These are phyloP conservation scores for Coemansia aciculifera DNA, from an alignment of 192 early-diverging fungal genomes.

Conservation along the genomic window DNA sequence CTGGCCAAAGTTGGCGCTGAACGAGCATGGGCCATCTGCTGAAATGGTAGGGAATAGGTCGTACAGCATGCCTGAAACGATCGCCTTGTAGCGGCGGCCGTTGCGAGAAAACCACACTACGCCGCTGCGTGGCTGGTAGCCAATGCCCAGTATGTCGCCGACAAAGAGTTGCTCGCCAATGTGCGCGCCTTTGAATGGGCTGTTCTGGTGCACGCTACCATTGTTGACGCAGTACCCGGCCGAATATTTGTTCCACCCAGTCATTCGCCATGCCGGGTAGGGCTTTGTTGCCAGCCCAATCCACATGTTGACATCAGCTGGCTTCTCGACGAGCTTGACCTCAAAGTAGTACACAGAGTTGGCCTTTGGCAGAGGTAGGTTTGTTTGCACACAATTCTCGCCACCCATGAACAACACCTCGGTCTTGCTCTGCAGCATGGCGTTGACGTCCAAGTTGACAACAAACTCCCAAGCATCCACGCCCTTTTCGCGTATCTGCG, in stretches of 20 bases:
- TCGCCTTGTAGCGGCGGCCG: constrained; percentile 68
- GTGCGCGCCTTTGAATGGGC: constrained; percentile 62
- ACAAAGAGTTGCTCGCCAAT: constrained; percentile 68
- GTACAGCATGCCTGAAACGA: constrained; percentile 68
- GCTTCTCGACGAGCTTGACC: constrained; percentile 76
- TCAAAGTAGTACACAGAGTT: constrained; percentile 86
- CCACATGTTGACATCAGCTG: constrained; percentile 63
- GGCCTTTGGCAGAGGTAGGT: constrained; percentile 74
- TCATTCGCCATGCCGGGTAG: constrained; percentile 69
- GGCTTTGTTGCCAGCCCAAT: constrained; percentile 76
- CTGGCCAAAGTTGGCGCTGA: constrained; percentile 75
- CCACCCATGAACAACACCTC: constrained; percentile 74
- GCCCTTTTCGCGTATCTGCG: constrained; percentile 77
- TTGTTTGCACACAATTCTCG: constrained; percentile 75
- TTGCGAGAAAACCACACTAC: constrained; percentile 77
- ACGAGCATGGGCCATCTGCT: constrained; percentile 53
- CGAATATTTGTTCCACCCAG: constrained; percentile 77
- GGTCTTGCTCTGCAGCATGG: constrained; percentile 69
- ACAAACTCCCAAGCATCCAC: constrained; percentile 84
- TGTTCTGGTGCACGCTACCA: constrained; percentile 69
- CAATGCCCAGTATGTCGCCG: constrained; percentile 76
- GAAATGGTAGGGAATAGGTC: constrained; percentile 65
- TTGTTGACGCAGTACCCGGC: constrained; percentile 69
- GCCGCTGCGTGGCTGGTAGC: constrained; percentile 74
- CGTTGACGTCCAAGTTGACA: constrained; percentile 61